phyloP scores from a whole-genome alignment of 805 yeast genomes.

The Aciculoconidium aculeatum region DNA sequence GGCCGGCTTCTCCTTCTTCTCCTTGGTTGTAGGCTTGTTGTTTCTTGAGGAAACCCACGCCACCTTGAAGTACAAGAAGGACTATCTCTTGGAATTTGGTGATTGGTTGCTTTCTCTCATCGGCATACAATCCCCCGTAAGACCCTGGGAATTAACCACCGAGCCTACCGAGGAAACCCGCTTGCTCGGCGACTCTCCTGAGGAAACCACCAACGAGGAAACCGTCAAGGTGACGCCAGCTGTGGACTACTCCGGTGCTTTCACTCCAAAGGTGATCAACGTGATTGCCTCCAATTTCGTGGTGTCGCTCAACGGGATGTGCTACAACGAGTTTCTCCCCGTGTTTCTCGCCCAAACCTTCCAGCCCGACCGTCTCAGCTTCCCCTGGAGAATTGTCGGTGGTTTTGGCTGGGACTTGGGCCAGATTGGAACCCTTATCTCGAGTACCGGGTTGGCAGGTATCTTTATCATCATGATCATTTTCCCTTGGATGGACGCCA shows the following conservation, averaged over 20 bases:
- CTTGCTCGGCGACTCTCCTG: slow-evolving; percentile 5
- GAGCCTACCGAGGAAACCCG: not conserved
- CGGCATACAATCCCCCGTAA: slow-evolving; percentile 14
- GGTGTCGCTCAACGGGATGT: slow-evolving; percentile 26
- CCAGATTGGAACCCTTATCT: slow-evolving; percentile 30
- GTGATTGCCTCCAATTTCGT: slow-evolving; percentile 30
- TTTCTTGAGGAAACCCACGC: slow-evolving; percentile 52
- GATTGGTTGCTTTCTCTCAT: slow-evolving; percentile 20
- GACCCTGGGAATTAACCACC: slow-evolving; percentile 17
- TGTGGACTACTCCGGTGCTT: slow-evolving; percentile 11
- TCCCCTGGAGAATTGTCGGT: slow-evolving; percentile 32
- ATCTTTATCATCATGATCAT: slow-evolving; percentile 24
- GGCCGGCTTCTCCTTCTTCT: slow-evolving; percentile 27
- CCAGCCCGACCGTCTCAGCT: slow-evolving; percentile 18
- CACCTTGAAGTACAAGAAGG: slow-evolving; percentile 30
- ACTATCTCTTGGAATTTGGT: slow-evolving; percentile 42
- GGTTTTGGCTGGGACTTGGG: slow-evolving; percentile 30
- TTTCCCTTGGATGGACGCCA: slow-evolving; percentile 30
- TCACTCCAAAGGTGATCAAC: slow-evolving; percentile 26
- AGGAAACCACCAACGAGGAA: slow-evolving; percentile 2
- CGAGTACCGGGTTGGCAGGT: slow-evolving; percentile 33
- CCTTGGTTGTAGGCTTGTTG: slow-evolving; percentile 35
- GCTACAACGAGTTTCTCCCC: slow-evolving; percentile 33
- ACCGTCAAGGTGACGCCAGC: slow-evolving; percentile 1
- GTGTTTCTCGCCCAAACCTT: slow-evolving; percentile 30